Evolutionary conservation across 495 filamentous ascomycete genomes (phyloP).

Genomic region (Ramalina intermedia): DNA sequence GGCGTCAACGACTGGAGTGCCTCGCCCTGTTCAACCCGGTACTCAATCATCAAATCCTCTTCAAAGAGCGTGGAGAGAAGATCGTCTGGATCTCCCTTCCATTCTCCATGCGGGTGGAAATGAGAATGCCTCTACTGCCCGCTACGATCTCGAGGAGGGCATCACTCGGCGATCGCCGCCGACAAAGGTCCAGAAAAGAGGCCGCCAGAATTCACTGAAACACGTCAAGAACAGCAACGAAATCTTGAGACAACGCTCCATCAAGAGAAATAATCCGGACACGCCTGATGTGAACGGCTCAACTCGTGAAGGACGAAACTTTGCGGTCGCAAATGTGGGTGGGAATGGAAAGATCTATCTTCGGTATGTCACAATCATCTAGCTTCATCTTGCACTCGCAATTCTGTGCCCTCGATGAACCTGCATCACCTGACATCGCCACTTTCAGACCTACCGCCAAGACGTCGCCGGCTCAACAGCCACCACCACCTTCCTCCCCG

Average conservation of each 20-base stretch:
- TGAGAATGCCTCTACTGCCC: constrained; percentile 10
- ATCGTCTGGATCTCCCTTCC: constrained; percentile 8
- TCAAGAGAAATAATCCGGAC: constrained; percentile 25
- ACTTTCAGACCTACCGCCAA: constrained; percentile 43
- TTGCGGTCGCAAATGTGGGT: constrained; percentile 87
- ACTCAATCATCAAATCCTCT: constrained; percentile 4
- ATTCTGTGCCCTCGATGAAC: neutral
- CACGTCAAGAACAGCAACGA: constrained; percentile 35
- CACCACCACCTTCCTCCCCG: constrained; percentile 42
- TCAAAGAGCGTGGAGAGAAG: constrained; percentile 9
- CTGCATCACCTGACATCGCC: neutral
- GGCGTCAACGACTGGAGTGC: neutral
- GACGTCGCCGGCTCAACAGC: constrained; percentile 38
- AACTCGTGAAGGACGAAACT: constrained; percentile 52
- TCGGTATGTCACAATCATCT: constrained; percentile 44
- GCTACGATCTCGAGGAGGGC: constrained; percentile 11
- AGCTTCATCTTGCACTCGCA: too few species aligned
- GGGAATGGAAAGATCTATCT: constrained; percentile 89
- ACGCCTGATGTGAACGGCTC: constrained; percentile 21
- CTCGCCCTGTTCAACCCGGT: neutral
- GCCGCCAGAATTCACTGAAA: constrained; percentile 21
- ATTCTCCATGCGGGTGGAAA: constrained; percentile 11
- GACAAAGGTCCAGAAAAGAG: constrained; percentile 1
- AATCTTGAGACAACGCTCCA: constrained; percentile 27
- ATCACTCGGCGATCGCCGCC: constrained; percentile 8